Conservation (phyloP, 352 stramenopile genomes). For the Pythium insidiosum region DNA sequence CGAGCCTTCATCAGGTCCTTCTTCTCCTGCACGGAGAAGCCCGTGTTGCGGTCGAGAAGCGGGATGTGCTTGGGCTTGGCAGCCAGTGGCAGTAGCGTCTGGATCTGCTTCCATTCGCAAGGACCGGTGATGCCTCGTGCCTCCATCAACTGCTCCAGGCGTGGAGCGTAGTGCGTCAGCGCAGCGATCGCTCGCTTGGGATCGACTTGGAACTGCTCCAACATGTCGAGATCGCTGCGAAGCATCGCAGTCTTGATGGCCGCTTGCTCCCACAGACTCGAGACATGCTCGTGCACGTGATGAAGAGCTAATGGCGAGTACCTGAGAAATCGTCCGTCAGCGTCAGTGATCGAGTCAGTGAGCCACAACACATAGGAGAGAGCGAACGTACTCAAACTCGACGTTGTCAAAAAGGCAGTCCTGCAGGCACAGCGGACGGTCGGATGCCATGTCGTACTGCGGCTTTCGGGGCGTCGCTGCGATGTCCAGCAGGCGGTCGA, state of each 20-base stretch:
- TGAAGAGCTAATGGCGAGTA: slow-evolving; percentile 67
- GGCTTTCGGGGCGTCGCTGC: slow-evolving; percentile 69
- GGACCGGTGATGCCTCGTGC: slow-evolving; percentile 36
- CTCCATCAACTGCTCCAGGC: slow-evolving; percentile 66
- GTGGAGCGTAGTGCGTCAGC: slow-evolving; percentile 66
- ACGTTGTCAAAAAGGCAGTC: slow-evolving; percentile 92
- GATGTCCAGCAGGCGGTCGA: slow-evolving; percentile 92
- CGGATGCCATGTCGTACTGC: slow-evolving; percentile 94
- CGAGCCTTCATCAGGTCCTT: slow-evolving; percentile 65
- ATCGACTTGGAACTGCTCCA: slow-evolving; percentile 39
- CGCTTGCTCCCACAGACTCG: slow-evolving; percentile 79
- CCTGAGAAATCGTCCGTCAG: no score
- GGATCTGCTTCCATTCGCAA: slow-evolving; percentile 48
- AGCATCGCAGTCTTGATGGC: slow-evolving; percentile 65
- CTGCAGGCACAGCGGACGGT: slow-evolving; percentile 96
- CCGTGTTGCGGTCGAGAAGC: slow-evolving; percentile 59
- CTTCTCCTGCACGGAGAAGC: slow-evolving; percentile 72
- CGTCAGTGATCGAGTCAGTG: no score
- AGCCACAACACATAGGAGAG: no score
- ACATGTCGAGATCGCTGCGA: slow-evolving; percentile 56
- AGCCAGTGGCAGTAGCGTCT: slow-evolving; percentile 36
- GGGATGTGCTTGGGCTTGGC: slow-evolving; percentile 54
- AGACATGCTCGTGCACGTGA: slow-evolving; percentile 74
- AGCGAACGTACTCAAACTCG: slow-evolving; percentile 47
- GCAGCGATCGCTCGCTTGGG: slow-evolving; percentile 39